A percentile compares a stretch with the other conserved stretches of the same genome.
phyloP scores from a whole-genome alignment of 2,329 filamentous ascomycete species.

The Arthroderma sp. region DNA sequence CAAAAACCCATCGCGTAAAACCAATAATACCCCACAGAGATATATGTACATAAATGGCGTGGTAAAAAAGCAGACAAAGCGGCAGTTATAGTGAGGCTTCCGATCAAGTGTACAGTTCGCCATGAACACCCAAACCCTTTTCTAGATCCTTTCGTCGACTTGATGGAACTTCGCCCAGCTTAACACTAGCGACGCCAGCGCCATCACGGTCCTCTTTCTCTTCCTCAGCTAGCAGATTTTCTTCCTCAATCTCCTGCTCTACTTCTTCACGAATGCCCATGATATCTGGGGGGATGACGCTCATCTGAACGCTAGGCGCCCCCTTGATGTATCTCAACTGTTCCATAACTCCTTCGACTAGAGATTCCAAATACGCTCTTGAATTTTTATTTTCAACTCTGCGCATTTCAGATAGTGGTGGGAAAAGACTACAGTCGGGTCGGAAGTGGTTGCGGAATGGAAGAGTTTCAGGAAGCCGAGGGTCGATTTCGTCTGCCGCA shows the following conservation, averaged over 20 bases:
- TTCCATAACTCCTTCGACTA: constrained; percentile 66
- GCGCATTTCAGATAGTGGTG: constrained; percentile 60
- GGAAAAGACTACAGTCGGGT: constrained; percentile 76
- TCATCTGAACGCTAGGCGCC: constrained; percentile 78
- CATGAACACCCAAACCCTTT: constrained; percentile 17
- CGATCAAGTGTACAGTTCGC: constrained; percentile 25
- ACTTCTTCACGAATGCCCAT: constrained; percentile 39
- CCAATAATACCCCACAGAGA: no score
- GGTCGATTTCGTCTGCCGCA: constrained; percentile 55
- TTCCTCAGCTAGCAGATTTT: constrained; percentile 26
- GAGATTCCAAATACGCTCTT: constrained; percentile 58
- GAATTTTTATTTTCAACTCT: constrained; percentile 66
- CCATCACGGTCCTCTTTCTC: constrained; percentile 27
- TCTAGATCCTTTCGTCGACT: constrained; percentile 25
- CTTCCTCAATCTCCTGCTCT: constrained; percentile 35
- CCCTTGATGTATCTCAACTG: constrained; percentile 75
- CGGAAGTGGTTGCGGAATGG: constrained; percentile 83
- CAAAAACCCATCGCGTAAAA: no score
- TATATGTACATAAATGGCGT: no score
- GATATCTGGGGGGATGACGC: constrained; percentile 65
- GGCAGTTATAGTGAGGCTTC: no score
- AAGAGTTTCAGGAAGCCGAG: constrained; percentile 63
- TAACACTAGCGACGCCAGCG: constrained; percentile 8
- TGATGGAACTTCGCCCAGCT: constrained; percentile 2
- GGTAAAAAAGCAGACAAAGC: no score